A percentile compares a stretch with the other conserved stretches of the same genome.
phyloP scores from a whole-genome alignment of 1,139 yeast species.

The Hansenula sp. region DNA sequence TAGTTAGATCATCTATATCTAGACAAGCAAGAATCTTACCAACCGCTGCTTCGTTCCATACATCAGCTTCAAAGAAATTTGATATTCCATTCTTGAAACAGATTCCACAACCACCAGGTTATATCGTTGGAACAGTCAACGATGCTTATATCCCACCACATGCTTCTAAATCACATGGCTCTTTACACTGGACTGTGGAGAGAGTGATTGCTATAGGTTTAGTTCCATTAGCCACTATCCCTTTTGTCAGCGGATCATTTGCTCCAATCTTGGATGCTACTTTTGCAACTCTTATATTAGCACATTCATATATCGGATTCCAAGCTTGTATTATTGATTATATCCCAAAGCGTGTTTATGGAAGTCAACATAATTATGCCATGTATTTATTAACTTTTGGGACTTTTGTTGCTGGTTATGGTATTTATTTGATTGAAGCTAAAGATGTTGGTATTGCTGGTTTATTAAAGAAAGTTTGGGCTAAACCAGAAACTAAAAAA shows the following conservation, averaged over 20 bases:
- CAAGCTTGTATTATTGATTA: conserved; percentile 78
- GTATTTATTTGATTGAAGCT: conserved; percentile 65
- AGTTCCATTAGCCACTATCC: conserved; percentile 61
- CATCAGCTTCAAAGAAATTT: conserved; percentile 26
- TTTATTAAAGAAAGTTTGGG: conserved; percentile 37
- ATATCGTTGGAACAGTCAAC: conserved; percentile 69
- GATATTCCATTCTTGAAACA: conserved; percentile 40
- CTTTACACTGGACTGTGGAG: conserved; percentile 72
- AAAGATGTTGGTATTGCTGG: conserved; percentile 61
- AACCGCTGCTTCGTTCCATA: conserved; percentile 19
- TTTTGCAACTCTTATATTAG: conserved; percentile 49
- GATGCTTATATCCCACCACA: conserved; percentile 66
- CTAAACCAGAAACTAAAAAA: conserved; percentile 22
- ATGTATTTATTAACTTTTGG: conserved; percentile 61
- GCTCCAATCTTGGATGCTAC: conserved; percentile 53
- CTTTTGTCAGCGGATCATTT: conserved; percentile 52
- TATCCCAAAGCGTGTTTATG: conserved; percentile 70
- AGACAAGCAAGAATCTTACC: not conserved
- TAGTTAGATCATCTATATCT: not conserved
- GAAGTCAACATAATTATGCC: conserved; percentile 59
- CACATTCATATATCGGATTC: conserved; percentile 69
- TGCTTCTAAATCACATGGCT: conserved; percentile 53
- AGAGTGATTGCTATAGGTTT: conserved; percentile 52
- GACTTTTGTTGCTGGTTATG: conserved; percentile 57
- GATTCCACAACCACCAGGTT: conserved; percentile 75